Percentiles rank a stretch among this genome's conserved stretches.
phyloP scores from a whole-genome alignment of 768 basidiomycete species.

The Pholiota molesta region DNA sequence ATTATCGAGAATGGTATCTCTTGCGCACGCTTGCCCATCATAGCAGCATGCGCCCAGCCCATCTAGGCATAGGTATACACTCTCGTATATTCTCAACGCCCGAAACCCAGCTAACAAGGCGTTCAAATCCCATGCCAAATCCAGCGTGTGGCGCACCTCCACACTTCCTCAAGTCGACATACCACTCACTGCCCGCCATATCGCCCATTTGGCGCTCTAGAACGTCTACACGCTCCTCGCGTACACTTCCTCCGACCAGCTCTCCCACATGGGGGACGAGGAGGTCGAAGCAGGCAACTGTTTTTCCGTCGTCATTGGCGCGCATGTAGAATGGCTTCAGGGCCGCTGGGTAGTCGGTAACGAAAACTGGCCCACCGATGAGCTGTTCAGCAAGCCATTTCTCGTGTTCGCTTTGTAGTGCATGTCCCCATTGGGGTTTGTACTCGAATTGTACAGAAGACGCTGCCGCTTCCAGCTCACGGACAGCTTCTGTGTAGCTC shows the following conservation, averaged over 20 bases:
- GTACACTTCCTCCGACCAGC: constrained; percentile 87
- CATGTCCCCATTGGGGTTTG: constrained; percentile 65
- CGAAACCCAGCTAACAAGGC: constrained; percentile 84
- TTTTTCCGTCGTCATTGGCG: constrained; percentile 42
- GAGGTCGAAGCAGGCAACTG: constrained; percentile 94
- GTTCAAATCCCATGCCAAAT: constrained; percentile 95
- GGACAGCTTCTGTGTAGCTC: constrained; percentile 78
- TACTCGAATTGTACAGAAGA: constrained; percentile 48
- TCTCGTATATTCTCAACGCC: constrained; percentile 93
- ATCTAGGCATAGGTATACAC: constrained; percentile 89
- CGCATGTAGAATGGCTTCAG: constrained; percentile 99
- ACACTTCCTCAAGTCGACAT: constrained; percentile 79
- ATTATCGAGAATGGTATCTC: too few relatives aligned
- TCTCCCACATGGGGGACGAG: constrained; percentile 89
- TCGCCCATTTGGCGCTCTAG: constrained; percentile 54
- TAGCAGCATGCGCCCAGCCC: constrained; percentile 79
- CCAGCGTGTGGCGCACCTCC: constrained; percentile 94
- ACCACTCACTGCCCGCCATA: constrained; percentile 60
- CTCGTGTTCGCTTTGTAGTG: constrained; percentile 91
- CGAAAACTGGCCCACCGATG: constrained; percentile 80
- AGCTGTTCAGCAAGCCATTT: constrained; percentile 79
- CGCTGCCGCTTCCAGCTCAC: constrained; percentile 44
- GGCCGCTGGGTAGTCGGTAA: constrained; percentile 82
- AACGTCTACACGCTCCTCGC: constrained; percentile 70
- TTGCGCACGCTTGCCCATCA: constrained; percentile 29